Base-by-base conservation (phyloP, 441 rosid species). In the Erysimum cheiri region DNA sequence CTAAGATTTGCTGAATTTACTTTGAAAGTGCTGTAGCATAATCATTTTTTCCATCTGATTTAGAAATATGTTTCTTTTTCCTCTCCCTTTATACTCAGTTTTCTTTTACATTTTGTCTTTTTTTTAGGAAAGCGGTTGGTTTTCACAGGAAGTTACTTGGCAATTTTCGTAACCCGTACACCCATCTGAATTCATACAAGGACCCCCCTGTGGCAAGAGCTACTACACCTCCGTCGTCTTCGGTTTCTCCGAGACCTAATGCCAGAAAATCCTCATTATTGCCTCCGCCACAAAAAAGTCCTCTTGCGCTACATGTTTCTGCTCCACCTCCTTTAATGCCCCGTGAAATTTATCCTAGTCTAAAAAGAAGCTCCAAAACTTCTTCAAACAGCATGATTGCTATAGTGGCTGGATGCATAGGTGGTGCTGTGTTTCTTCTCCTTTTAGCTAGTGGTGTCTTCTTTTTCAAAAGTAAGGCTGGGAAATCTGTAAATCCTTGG, bases 401-500 rank as follows among this genome's bases (percentile, higher is more conserved):
- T 66, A 28, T 76, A 22, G 17, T 76, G 15, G 69, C 58, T 59
- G 76, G 80, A 54, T 65, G 72, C 54, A 5, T 82, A 54, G 94
- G 87, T 22, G 85, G 87, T 32, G 78, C 80, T 50, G 26, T 83
- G 31, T 60, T 92, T 14, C 66, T 86, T 76, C 59, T 94, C 58
- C 66, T 85, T 65, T 55, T 86, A 64, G 62, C 83, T 72, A 70
- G 78, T 64, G 69, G 65, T 13, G 46, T 77, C 24, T 82, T 72
- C 69, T 64, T 79, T 22, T 49, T 81, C 68, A 43, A 71, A 49
- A 88, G 78, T 53, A 80, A 53, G 50, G 90, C 88, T 53, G 92
- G 81, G 53, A 80, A 77, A 49, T 75, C 85, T 59, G 83, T 94
- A n/a, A 70, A 86, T 64, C 98, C 98, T 11, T 94, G 98, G 98